A percentile compares a stretch with the other conserved stretches of the same genome.
Conservation (phyloP, 768 basidiomycete genomes). For the Hemileccinum rubropunctum region DNA sequence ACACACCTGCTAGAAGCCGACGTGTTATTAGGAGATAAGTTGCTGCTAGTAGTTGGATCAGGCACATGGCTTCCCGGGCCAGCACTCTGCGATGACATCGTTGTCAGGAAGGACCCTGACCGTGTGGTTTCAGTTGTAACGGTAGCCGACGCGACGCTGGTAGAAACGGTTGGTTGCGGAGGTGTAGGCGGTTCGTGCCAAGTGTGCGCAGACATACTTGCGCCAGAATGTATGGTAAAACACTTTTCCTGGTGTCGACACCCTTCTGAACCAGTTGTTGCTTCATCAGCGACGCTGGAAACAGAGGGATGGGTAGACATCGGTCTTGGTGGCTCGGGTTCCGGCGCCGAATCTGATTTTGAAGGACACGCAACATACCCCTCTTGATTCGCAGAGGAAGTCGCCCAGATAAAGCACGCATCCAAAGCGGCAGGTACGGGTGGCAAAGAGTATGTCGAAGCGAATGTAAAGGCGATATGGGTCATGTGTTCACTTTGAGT, state of each 20-base stretch:
- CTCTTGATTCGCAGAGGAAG: background rate
- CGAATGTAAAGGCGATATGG: too few relatives aligned
- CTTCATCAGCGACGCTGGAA: background rate
- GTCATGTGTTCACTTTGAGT: background rate
- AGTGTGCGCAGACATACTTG: background rate
- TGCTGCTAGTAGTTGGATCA: slow-evolving; percentile 2
- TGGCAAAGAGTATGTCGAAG: background rate
- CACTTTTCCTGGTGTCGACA: background rate
- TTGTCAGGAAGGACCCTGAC: slow-evolving; percentile 4
- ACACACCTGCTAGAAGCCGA: slow-evolving; percentile 12
- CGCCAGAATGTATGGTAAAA: background rate
- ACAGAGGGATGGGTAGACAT: background rate
- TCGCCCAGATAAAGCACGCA: background rate
- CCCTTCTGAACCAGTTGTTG: background rate
- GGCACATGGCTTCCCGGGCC: background rate
- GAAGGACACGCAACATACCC: background rate
- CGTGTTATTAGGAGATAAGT: background rate
- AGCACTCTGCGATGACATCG: background rate
- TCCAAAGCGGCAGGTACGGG: background rate
- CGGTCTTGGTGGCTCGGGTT: background rate
- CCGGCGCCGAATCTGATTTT: background rate
- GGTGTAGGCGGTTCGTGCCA: background rate
- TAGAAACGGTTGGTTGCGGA: slow-evolving; percentile 1
- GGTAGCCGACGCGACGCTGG: background rate
- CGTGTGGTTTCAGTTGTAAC: background rate